Evolutionary conservation across 306 rosid species (phyloP), one percentile per base, ranked within the genome.

Genomic region (Malus asiatica): DNA sequence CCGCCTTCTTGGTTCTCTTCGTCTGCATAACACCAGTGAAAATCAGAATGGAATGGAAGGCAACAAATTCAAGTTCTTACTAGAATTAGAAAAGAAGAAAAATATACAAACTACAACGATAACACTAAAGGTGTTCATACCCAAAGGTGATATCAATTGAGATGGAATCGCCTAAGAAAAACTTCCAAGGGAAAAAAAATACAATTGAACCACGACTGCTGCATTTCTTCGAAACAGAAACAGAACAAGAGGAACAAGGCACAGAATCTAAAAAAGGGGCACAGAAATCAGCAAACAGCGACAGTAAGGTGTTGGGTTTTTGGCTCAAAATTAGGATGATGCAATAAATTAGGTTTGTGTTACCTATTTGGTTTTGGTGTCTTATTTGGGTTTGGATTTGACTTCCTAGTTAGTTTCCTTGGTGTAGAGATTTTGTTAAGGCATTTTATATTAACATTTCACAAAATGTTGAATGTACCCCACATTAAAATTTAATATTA

Each of bases 1-100:
- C 97, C 1, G 93, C 95, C 95, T 89, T 89, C 95, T 91, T 91
- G 78, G 97, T 91, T 91, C 97, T 88, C 87, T 89, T 91, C 0
- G 97, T 89, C 97, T 91, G 85, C 68, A 80, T 16, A 55, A 58
- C 14, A 73, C 4, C 5, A 48, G 44, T 72, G 19, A 30, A 55
- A 48, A 71, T 7, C 20, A n/a, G 10, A 53, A 11, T 35, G 16
- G 51, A 35, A 66, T 7, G 48, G n/a, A 11, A 8, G 18, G 16
- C 19, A 40, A 58, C 9, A 44, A 48, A 60, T 46, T 25, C 68
- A 35, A 15, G 11, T 57, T 55, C 5, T 15, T 7, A 12, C 32
- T 1, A 5, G 51, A 38, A 32, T 13, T 52, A 19, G 3, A 10
- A 19, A 19, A 20, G 23, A 32, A 64, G 13, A 29, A 15, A 6